A percentile compares a stretch with the other conserved stretches of the same genome.
Evolutionary conservation across 495 filamentous ascomycete genomes (phyloP).

Genomic region (Aspergillus coremiiformis): DNA sequence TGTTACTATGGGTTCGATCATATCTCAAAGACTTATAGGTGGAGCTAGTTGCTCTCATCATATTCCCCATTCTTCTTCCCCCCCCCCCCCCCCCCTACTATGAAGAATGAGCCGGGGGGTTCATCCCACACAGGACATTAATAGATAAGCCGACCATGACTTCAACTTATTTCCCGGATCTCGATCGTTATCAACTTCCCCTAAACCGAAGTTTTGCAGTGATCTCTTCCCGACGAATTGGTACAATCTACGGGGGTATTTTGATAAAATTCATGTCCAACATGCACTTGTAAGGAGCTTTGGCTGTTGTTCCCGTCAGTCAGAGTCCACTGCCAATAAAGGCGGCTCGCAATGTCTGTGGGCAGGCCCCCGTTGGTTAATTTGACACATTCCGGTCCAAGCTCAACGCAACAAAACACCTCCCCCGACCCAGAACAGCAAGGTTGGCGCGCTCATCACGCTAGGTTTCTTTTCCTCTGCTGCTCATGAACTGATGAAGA

Average conservation of each 20-base stretch:
- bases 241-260: conserved; percentile 18
- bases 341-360: conserved; percentile 24
- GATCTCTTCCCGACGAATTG: conserved; percentile 14
- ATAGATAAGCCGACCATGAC: conserved; percentile 7
- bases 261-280: conserved; percentile 17
- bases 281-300: conserved; percentile 21
- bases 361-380: conserved; percentile 15
- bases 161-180: background rate
- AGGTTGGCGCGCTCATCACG: conserved; percentile 6
- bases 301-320: conserved; percentile 4
- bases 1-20: too few species aligned
- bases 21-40: too few species aligned
- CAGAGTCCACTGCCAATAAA: conserved; percentile 3
- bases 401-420: conserved; percentile 1
- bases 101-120: conserved; percentile 4
- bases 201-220: conserved; percentile 14
- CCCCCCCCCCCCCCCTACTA: too few species aligned
- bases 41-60: background rate
- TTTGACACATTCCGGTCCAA: conserved; percentile 7
- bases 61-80: too few species aligned
- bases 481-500: conserved; percentile 1
- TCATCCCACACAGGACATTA: background rate
- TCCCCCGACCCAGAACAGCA: conserved; percentile 9
- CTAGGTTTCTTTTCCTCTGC: background rate
- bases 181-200: background rate